Evolutionary conservation across 2,329 filamentous ascomycete genomes (phyloP), one percentile per base, ranked within the genome.

Genomic region (Spiromastix sp.): DNA sequence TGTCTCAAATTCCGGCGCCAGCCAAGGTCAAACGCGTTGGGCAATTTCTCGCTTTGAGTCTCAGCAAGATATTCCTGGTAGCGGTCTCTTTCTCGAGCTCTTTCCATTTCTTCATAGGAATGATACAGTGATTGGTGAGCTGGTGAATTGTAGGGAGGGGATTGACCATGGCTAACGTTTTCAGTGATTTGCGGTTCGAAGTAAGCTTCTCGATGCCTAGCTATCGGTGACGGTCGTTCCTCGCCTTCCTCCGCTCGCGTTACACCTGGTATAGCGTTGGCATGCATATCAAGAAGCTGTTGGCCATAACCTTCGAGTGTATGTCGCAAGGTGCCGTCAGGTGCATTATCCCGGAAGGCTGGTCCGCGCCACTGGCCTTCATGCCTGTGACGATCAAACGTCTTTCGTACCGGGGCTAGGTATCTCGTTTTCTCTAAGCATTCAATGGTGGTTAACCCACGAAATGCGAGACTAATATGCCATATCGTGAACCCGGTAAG

Each of bases 381-480:
- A 60, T 50, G 60, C 46, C 76, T 72, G 37, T 79, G 72, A 42
- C 74, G 66, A 52, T 83, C 77, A 52, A 89, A 72, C 32, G 73
- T 73, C 52, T 77, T 77, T 38, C 81, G 74, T 41, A 94, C 57
- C 0, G 85, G 85, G 7, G 82, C 85, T 5, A 94, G 72, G 60
- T 98, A 98, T 37, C 91, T 75, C 2, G 89, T 96, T 67, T 91
- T 95, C 60, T 98, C 91, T 40, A 98, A 66, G 50, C 82, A 93
- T 58, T 98, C 91, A 40, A 98, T 95, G 3, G 91, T 98, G 1
- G 91, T 98, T 60, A 93, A 79, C 3, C 85, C 85, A 17, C 74
- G 72, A 36, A 73, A 64, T 2, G 85, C 84, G 2, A 98, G 71
- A 56, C 82, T 76, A 37, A 96, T 71, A 66, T 98, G 91, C 87